These are phyloP conservation scores for Colletotrichum sp. DNA, from an alignment of 2,329 filamentous ascomycete genomes.

Conservation along the genomic window DNA sequence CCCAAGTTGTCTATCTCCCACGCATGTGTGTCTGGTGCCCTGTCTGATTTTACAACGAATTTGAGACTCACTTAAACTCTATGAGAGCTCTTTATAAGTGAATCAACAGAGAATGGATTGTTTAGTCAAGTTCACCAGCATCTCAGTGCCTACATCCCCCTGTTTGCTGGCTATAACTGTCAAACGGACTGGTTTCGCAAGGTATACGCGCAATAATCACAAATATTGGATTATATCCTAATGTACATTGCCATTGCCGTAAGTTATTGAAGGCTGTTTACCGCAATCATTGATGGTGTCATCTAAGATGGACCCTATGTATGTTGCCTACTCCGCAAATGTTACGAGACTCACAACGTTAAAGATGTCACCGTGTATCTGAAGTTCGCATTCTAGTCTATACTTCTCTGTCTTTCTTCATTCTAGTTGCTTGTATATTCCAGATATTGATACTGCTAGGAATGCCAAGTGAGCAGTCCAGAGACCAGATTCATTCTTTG, in stretches of 20 bases:
- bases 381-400: too few relatives aligned
- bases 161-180: neutral
- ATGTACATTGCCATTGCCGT: too few relatives aligned
- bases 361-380: accelerated
- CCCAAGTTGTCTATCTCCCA: neutral
- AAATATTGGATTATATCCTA: neutral
- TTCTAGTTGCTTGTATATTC: neutral
- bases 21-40: neutral
- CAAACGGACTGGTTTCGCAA: neutral
- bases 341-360: accelerated
- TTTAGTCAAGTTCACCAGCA: neutral
- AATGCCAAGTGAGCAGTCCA: neutral
- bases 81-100: neutral
- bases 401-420: neutral
- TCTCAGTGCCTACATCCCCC: neutral
- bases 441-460: neutral
- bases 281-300: too few relatives aligned
- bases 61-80: neutral
- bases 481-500: neutral
- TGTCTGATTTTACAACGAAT: neutral
- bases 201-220: accelerated
- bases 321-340: neutral
- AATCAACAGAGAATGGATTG: neutral
- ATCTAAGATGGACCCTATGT: too few relatives aligned
- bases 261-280: too few relatives aligned